Base-by-base conservation (phyloP, 352 stramenopile genomes). In the Globisporangium solare region DNA sequence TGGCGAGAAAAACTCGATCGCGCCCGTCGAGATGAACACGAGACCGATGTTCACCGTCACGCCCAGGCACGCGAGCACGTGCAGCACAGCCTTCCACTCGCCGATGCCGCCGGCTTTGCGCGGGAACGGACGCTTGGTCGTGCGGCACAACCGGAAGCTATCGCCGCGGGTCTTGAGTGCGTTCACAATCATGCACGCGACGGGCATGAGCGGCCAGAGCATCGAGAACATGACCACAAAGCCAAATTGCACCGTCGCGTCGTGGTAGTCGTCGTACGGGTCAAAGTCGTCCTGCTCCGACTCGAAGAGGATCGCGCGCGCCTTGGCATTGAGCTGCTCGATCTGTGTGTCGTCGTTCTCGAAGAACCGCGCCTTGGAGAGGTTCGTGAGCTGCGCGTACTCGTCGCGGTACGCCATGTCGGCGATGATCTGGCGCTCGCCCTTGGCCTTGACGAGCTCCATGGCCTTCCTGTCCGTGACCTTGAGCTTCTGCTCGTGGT, bases 161-260 rank as follows among this genome's bases (percentile, higher is more conserved):
- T 93, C 83, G 22, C 79, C 80, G 21, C 83, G 83, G 12, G 84
- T 82, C 57, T 93, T 93, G 42, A 93, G 74, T 37, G 80, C 79
- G 47, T 93, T 93, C 21, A 93, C 71, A 35, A 88, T 46, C 64
- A 93, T 85, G 37, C 83, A 93, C 14, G 68, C 79, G 24, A 77
- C 68, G 27, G 83, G 83, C 83, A 93, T 93, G 15, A 79, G 71
- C 27, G 83, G 83, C 83, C 83, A 93, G 24, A 93, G 64, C 71
- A 86, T 93, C 24, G 80, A 91, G 54, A 93, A 93, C 83, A 93
- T 93, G 58, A 91, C 80, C 15, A 91, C 80, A 51, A 93, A 93
- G 43, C 83, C 83, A 59, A 88, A 93, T 62, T 93, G 83, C 13
- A 93, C 83, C 2, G 68, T 93, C 55, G 83, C 74, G 41, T 87